These are phyloP conservation scores for Suillus americanus DNA, from an alignment of 768 basidiomycete species.

Conservation along the genomic window DNA sequence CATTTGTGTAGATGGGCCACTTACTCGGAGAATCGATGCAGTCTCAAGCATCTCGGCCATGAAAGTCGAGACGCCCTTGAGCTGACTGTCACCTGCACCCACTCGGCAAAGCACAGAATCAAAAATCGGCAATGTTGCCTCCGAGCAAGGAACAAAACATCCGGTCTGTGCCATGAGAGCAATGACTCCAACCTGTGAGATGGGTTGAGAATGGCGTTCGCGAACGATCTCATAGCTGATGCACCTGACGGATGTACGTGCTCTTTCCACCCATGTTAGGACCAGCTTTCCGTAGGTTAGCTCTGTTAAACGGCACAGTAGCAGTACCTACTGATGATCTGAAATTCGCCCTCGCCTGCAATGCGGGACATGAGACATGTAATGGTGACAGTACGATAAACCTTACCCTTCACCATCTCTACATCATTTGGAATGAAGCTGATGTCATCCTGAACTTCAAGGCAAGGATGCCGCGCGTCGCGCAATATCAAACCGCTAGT, in stretches of 20 bases:
- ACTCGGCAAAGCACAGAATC: constrained; percentile 95
- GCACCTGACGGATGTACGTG: constrained; percentile 90
- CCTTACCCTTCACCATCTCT: constrained; percentile 83
- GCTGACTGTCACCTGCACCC: constrained; percentile 95
- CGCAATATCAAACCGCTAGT: constrained; percentile 76
- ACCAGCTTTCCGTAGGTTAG: constrained; percentile 55
- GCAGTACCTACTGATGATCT: constrained; percentile 76
- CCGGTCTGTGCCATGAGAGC: constrained; percentile 95
- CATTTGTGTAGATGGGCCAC: constrained; percentile 13
- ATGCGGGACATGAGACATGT: background rate
- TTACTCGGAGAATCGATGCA: constrained; percentile 85
- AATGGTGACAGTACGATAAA: background rate
- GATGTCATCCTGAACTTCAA: constrained; percentile 95
- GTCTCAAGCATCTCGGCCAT: constrained; percentile 99
- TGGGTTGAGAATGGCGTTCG: background rate
- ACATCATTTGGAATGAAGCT: constrained; percentile 96
- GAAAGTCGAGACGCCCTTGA: constrained; percentile 98
- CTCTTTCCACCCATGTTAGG: constrained; percentile 99
- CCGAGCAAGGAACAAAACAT: constrained; percentile 95
- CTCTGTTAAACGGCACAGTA: background rate
- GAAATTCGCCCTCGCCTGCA: constrained; percentile 83
- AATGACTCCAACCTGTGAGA: constrained; percentile 84
- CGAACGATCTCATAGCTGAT: background rate
- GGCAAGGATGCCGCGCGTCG: constrained; percentile 92
- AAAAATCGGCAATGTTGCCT: constrained; percentile 92